Base-by-base conservation (phyloP, 495 filamentous ascomycete species). In the Aspergillus kassunensis region DNA sequence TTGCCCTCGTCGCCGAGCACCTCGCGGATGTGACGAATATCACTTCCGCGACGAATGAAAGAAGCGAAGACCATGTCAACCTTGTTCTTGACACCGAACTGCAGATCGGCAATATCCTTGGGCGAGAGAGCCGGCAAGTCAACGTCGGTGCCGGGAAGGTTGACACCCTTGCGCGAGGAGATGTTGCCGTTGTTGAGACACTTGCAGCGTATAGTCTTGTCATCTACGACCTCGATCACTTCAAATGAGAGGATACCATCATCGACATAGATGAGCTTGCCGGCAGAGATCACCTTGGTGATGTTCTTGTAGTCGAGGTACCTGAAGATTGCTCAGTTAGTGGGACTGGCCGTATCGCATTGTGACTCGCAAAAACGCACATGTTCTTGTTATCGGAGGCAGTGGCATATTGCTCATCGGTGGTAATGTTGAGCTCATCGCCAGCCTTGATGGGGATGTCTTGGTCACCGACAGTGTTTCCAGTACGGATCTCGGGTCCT, bases 221-320 rank as follows among this genome's bases (percentile, higher is more conserved):
- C 87, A 57, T 98, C 88, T 51, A 88, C 80, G 59, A 98, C 79
- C 62, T 91, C 81, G 49, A 97, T 58, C 31, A 97, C 93, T 63
- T 96, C 86, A 62, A 98, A 97, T 4, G 91, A 92, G 49, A 97
- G 85, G 47, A 97, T 90, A 64, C 93, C 93, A 61, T 98, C 93
- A 63, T 98, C 93, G 56, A 98, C 95, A 74, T 95, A 98, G 80
- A 98, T 96, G 68, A 87, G 86, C 62, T 92, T 91, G 62, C 95
- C 95, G n/a, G 80, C 73, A 57, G 85, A 68, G 69, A 98, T 97
- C 63, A 98, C 91, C 75, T 91, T 95, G 75, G 93, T 96, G 79
- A 98, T 96, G 80, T 98, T 98, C 84, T 91, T 92, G 76, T 98
- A 98, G 78, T 98, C 93, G 62, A 98, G 88, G 60, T 90, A 95